Evolutionary conservation across 805 yeast species (phyloP).

Genomic region (Tetrapisispora nanseiensis): DNA sequence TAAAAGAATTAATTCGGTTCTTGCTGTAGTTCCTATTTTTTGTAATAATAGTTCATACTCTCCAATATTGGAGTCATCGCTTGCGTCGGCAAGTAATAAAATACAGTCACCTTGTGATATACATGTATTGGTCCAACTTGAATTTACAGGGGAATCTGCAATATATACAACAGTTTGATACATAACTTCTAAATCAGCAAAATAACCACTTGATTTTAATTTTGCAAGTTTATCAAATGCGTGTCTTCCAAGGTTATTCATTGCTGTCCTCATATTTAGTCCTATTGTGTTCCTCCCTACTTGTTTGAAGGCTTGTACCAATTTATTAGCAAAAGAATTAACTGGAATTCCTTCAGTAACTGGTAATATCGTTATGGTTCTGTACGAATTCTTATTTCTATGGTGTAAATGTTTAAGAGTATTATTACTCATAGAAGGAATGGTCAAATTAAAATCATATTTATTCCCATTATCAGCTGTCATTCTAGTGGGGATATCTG

Average conservation of each 20-base stretch:
- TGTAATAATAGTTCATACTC: conserved; percentile 74
- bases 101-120: conserved; percentile 93
- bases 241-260: conserved; percentile 76
- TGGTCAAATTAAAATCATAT: conserved; percentile 25
- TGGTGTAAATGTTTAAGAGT: conserved; percentile 5
- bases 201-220: conserved; percentile 77
- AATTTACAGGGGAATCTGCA: conserved; percentile 73
- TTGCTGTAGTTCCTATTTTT: conserved; percentile 69
- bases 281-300: conserved; percentile 68
- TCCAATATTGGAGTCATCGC: conserved; percentile 61
- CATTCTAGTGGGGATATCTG: conserved; percentile 10
- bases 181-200: conserved; percentile 83
- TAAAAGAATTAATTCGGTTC: conserved; percentile 75
- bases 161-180: conserved; percentile 83
- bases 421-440: conserved; percentile 22
- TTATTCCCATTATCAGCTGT: conserved; percentile 12
- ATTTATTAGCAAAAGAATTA: conserved; percentile 65
- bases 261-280: conserved; percentile 72
- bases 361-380: conserved; percentile 81
- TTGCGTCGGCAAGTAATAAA: conserved; percentile 78
- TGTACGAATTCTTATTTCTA: conserved; percentile 32
- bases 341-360: conserved; percentile 77
- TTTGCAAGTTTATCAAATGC: conserved; percentile 87
- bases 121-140: conserved; percentile 88
- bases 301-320: conserved; percentile 59